Conservation (phyloP, 257 asterid genomes). For the Thymus mandschuricus region DNA sequence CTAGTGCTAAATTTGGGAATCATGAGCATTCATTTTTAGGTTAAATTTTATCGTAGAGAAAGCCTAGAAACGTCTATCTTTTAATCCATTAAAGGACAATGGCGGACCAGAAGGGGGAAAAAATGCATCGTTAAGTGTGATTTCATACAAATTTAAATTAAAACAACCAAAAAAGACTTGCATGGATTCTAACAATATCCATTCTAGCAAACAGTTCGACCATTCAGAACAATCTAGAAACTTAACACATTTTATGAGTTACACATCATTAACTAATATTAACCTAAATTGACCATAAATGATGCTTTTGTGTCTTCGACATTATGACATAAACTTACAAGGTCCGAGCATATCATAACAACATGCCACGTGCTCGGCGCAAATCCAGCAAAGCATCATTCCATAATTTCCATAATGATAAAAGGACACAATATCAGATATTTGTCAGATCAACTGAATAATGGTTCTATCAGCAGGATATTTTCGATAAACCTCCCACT, state of each 20-base stretch:
- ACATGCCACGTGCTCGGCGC: constrained; percentile 6
- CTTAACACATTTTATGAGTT: not conserved
- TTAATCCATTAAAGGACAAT: not conserved
- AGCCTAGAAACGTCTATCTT: not conserved
- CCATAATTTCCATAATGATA: not conserved
- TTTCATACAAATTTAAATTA: not conserved
- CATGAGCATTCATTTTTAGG: not conserved
- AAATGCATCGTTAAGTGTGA: not conserved
- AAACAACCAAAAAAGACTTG: not conserved
- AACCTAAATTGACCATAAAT: not conserved
- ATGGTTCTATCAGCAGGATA: not conserved
- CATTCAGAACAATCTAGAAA: constrained; percentile 1
- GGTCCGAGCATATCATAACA: not conserved
- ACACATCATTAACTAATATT: not conserved
- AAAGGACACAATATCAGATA: constrained; percentile 1
- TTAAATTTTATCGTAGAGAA: not conserved
- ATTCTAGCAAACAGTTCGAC: not conserved
- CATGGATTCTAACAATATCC: not conserved
- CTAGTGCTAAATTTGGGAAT: not conserved
- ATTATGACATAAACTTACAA: constrained; percentile 1
- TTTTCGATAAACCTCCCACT: not conserved
- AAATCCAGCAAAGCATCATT: not conserved
- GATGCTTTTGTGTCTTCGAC: constrained; percentile 13
- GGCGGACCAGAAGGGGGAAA: not conserved
- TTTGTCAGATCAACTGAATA: not conserved